Evolutionary conservation across 495 filamentous ascomycete genomes (phyloP).

Genomic region (Oleoguttula mirabilis): DNA sequence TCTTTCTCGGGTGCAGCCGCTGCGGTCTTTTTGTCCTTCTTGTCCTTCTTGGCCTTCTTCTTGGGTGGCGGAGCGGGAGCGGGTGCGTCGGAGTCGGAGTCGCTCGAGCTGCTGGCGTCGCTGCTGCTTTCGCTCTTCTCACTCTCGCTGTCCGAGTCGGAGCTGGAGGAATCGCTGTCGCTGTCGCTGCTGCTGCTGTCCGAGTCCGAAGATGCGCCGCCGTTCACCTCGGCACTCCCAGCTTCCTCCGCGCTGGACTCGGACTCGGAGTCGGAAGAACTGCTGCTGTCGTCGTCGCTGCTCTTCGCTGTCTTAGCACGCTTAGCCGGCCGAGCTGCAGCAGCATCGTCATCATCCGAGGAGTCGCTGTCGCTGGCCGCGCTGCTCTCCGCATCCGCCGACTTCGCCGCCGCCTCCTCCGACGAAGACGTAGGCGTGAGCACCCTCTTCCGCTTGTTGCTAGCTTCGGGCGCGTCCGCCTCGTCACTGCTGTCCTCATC

Average conservation of each 20-base stretch:
- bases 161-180: conserved; percentile 2
- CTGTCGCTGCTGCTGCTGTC: background rate
- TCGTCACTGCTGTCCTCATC: background rate
- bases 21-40: background rate
- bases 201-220: conserved; percentile 1
- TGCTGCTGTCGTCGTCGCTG: conserved; percentile 3
- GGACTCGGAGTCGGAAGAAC: conserved; percentile 1
- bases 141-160: conserved; percentile 10
- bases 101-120: background rate
- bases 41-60: conserved; percentile 13
- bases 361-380: conserved; percentile 1
- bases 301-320: conserved; percentile 1
- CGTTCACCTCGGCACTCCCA: background rate
- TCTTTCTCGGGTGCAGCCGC: no score
- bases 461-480: background rate
- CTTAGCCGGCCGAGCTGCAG: conserved; percentile 8
- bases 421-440: conserved; percentile 9
- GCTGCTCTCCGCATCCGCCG: conserved; percentile 11
- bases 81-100: conserved; percentile 1
- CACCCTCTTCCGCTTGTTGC: conserved; percentile 15
- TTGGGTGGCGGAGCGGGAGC: conserved; percentile 8
- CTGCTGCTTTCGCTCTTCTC: background rate
- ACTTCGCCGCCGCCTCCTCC: conserved; percentile 11
- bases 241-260: background rate
- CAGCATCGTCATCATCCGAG: conserved; percentile 2